phyloP scores from a whole-genome alignment of 1,284 basidiomycete species.

The Cutaneotrichosporon mucoides region DNA sequence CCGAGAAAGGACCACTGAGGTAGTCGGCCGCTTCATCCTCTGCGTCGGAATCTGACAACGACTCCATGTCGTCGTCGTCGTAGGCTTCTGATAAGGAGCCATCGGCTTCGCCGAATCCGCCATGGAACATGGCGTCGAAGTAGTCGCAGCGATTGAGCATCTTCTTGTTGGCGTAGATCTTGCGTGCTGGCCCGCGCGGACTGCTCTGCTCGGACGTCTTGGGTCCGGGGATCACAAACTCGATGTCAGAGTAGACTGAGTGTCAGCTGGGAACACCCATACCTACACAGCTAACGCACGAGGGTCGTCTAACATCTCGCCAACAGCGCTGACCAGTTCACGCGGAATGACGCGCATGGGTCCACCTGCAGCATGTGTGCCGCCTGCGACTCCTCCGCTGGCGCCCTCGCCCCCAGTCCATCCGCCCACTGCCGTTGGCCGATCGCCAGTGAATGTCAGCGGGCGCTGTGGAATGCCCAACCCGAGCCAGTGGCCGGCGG shows the following conservation, averaged over 20 bases:
- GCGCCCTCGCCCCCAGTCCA: constrained; percentile 41
- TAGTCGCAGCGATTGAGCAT: constrained; percentile 69
- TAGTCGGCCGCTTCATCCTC: constrained; percentile 40
- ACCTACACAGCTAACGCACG: constrained; percentile 32
- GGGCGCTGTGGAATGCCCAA: constrained; percentile 24
- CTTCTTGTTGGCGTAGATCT: constrained; percentile 58
- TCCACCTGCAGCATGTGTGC: constrained; percentile 38
- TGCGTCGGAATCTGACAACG: constrained; percentile 45
- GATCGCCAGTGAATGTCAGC: background rate
- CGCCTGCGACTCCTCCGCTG: constrained; percentile 41
- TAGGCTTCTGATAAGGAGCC: constrained; percentile 30
- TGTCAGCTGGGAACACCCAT: no score
- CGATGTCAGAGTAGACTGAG: constrained; percentile 70
- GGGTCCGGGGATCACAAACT: constrained; percentile 62
- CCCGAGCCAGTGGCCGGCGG: constrained; percentile 51
- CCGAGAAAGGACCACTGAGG: constrained; percentile 1
- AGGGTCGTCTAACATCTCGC: constrained; percentile 68
- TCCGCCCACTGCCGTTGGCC: constrained; percentile 23
- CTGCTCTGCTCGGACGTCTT: background rate
- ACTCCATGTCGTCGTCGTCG: constrained; percentile 32
- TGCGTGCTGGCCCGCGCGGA: constrained; percentile 12
- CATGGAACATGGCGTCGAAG: constrained; percentile 55
- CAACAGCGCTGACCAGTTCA: constrained; percentile 56
- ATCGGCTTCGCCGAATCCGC: constrained; percentile 41
- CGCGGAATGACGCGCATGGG: constrained; percentile 42